Evolutionary conservation across 148 eudicot species (phyloP).

Genomic region (Hydrangea macrophylla): DNA sequence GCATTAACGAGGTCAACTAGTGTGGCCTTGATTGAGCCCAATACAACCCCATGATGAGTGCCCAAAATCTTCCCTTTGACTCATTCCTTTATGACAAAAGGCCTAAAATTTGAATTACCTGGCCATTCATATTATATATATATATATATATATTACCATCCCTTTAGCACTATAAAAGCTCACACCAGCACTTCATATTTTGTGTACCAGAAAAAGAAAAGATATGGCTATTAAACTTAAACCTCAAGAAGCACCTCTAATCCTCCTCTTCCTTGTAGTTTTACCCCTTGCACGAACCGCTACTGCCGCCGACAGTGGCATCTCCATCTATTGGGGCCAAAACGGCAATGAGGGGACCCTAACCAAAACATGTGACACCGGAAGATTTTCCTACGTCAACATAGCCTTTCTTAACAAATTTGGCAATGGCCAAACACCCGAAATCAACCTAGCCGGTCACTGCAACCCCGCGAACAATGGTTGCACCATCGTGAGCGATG

Average conservation of each 20-base stretch:
- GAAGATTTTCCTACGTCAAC: slow-evolving; percentile 48
- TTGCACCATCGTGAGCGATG: slow-evolving; percentile 30
- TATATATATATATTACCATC: not conserved
- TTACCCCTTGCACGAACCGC: slow-evolving; percentile 5
- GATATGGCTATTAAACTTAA: slow-evolving; percentile 3
- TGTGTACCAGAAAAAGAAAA: not conserved
- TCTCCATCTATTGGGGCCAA: slow-evolving; percentile 82
- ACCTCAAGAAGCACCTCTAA: not conserved
- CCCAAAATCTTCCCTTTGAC: no score
- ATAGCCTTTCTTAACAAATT: slow-evolving; percentile 55
- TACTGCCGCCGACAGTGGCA: slow-evolving; percentile 35
- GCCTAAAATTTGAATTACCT: not conserved
- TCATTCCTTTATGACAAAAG: not conserved
- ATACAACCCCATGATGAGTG: not conserved
- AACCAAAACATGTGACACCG: slow-evolving; percentile 47
- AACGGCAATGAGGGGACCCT: slow-evolving; percentile 54
- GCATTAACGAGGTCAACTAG: not conserved
- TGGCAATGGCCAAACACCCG: slow-evolving; percentile 54
- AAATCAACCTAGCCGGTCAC: slow-evolving; percentile 74
- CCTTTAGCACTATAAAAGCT: not conserved
- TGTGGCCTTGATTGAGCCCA: not conserved
- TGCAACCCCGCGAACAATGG: slow-evolving; percentile 46
- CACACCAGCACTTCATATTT: not conserved
- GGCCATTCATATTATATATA: not conserved
- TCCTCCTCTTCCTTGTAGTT: slow-evolving; percentile 20